These are phyloP conservation scores for Monosporozyma yasuniensis DNA, from an alignment of 805 yeast genomes.

Conservation along the genomic window DNA sequence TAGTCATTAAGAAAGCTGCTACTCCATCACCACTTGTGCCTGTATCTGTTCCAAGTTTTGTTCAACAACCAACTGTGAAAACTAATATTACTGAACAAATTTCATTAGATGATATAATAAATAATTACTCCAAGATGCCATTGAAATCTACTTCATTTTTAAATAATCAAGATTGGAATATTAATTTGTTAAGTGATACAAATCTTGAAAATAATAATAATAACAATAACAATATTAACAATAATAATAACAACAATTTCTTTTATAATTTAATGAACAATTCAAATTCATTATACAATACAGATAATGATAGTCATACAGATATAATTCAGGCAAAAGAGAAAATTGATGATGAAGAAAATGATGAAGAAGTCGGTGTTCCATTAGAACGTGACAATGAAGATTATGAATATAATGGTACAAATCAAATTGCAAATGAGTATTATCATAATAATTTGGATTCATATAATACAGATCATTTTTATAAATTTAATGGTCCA, in stretches of 20 bases:
- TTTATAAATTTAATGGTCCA: constrained; percentile 2
- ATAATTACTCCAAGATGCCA: neutral
- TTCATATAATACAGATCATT: constrained; percentile 1
- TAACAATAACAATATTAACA: neutral
- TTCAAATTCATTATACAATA: neutral
- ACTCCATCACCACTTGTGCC: neutral
- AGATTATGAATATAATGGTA: constrained; percentile 1
- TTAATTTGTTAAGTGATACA: neutral
- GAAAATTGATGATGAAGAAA: neutral
- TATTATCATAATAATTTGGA: neutral
- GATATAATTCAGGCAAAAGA: neutral
- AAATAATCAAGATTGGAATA: neutral
- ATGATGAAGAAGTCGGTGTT: neutral
- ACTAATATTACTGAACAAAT: neutral
- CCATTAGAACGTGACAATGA: neutral
- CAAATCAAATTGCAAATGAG: neutral
- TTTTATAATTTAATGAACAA: neutral
- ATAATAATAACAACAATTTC: neutral
- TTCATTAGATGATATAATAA: neutral
- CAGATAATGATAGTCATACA: neutral
- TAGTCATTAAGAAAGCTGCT: neutral
- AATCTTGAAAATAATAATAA: neutral
- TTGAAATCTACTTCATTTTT: neutral
- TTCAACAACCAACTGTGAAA: neutral
- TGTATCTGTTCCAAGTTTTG: neutral